A percentile compares a stretch with the other conserved stretches of the same genome.
phyloP scores from a whole-genome alignment of 2,329 filamentous ascomycete genomes.

The Colletotrichum simmondsii region DNA sequence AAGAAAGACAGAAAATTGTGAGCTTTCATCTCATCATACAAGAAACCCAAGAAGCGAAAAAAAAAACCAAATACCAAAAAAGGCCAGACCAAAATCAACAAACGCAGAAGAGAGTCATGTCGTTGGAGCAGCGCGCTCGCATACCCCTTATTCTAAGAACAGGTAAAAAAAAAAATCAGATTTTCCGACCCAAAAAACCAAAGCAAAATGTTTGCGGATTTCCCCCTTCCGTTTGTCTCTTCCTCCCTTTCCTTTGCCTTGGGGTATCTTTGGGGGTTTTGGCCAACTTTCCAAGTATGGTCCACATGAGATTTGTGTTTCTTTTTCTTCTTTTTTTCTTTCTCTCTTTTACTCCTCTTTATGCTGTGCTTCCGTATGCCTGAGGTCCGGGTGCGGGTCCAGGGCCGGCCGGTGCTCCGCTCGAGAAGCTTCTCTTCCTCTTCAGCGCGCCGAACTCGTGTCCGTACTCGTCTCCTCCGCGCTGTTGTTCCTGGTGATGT shows the following conservation, averaged over 20 bases:
- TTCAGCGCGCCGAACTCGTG: constrained; percentile 43
- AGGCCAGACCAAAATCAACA: background rate
- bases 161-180: constrained; percentile 7
- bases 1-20: background rate
- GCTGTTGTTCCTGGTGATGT: constrained; percentile 34
- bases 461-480: constrained; percentile 41
- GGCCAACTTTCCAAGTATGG: background rate
- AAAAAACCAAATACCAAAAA: background rate
- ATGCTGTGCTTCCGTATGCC: constrained; percentile 37
- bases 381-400: constrained; percentile 34
- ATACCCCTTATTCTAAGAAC: constrained; percentile 7
- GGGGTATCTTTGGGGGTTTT: constrained; percentile 3
- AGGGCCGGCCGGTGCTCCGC: constrained; percentile 5
- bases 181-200: constrained; percentile 5
- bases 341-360: background rate
- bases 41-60: background rate
- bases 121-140: constrained; percentile 34
- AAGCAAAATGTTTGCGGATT: background rate
- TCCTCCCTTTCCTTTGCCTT: background rate
- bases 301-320: background rate
- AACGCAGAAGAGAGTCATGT: constrained; percentile 3
- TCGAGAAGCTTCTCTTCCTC: constrained; percentile 52
- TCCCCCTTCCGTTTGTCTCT: background rate
- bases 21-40: background rate
- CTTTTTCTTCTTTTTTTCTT: background rate